A percentile compares a stretch with the other conserved stretches of the same genome.
Conservation (phyloP, 495 filamentous ascomycete genomes). For the Saxophila tyrrhenica region DNA sequence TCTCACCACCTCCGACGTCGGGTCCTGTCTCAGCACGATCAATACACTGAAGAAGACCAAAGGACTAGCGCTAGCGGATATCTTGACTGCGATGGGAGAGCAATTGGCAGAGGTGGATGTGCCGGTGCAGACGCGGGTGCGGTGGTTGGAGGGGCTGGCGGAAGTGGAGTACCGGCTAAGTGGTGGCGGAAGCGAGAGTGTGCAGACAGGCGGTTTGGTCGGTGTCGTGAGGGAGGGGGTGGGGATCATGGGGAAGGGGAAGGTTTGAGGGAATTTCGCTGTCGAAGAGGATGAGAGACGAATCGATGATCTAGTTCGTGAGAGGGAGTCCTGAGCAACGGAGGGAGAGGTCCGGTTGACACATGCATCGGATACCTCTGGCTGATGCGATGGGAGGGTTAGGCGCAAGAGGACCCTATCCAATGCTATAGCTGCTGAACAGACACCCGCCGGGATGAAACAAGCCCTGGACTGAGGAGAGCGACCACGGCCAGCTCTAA, state of each 20-base stretch:
- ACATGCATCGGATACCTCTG: too few species aligned
- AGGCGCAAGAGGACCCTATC: too few species aligned
- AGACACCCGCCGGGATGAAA: too few species aligned
- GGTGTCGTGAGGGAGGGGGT: conserved; percentile 75
- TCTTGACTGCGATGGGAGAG: conserved; percentile 72
- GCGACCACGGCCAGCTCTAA: too few species aligned
- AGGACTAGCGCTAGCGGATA: conserved; percentile 89
- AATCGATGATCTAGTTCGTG: not conserved
- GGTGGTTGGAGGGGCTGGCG: conserved; percentile 83
- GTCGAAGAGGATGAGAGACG: not conserved
- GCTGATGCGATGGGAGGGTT: too few species aligned
- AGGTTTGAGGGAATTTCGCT: not conserved
- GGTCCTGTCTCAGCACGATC: conserved; percentile 71
- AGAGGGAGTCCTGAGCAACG: too few species aligned
- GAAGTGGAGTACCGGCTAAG: conserved; percentile 87
- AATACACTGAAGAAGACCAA: conserved; percentile 74
- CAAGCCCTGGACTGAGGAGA: too few species aligned
- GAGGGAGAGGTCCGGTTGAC: too few species aligned
- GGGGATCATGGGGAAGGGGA: conserved; percentile 15
- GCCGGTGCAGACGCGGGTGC: conserved; percentile 72
- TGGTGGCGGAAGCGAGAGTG: conserved; percentile 73
- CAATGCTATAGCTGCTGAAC: too few species aligned
- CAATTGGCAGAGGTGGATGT: conserved; percentile 75
- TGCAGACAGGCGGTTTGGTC: conserved; percentile 87
- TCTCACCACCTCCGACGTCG: conserved; percentile 72